Evolutionary conservation across 345 rosid genomes (phyloP).

Genomic region (Ceriops tagal): DNA sequence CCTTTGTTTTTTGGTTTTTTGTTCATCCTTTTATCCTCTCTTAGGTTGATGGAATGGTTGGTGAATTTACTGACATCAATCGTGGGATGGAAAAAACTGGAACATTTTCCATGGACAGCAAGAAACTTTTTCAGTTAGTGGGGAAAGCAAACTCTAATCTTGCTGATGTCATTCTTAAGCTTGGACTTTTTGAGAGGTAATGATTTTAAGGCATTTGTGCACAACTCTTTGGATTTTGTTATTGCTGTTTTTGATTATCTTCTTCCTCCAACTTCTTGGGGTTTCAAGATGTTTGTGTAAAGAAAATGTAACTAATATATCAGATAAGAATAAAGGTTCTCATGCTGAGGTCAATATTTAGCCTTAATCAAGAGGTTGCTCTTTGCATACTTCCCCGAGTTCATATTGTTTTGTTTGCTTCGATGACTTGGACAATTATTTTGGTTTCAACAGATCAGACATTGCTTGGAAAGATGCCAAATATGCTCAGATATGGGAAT

Average conservation of each 20-base stretch:
- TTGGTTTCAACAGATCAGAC: conserved; percentile 62
- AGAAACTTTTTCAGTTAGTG: conserved; percentile 90
- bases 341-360: too few species aligned
- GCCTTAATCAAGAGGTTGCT: not conserved
- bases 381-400: not conserved
- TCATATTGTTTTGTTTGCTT: not conserved
- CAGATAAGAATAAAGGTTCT: too few species aligned
- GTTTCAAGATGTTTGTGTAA: too few species aligned
- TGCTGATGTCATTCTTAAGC: conserved; percentile 93
- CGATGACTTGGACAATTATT: not conserved
- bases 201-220: too few species aligned
- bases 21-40: conserved; percentile 11
- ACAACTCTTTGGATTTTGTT: too few species aligned
- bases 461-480: conserved; percentile 99
- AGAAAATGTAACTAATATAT: too few species aligned
- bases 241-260: too few species aligned
- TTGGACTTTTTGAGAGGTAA: conserved; percentile 97
- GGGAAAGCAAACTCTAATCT: conserved; percentile 94
- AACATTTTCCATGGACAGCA: conserved; percentile 90
- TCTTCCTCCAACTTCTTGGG: too few species aligned
- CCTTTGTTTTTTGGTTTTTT: not conserved
- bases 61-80: conserved; percentile 92
- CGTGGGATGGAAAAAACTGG: conserved; percentile 95
- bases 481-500: conserved; percentile 89
- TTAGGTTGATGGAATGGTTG: conserved; percentile 98